These are phyloP conservation scores for Bacterosira constricta DNA, from an alignment of 108 stramenopile species.

Conservation along the genomic window DNA sequence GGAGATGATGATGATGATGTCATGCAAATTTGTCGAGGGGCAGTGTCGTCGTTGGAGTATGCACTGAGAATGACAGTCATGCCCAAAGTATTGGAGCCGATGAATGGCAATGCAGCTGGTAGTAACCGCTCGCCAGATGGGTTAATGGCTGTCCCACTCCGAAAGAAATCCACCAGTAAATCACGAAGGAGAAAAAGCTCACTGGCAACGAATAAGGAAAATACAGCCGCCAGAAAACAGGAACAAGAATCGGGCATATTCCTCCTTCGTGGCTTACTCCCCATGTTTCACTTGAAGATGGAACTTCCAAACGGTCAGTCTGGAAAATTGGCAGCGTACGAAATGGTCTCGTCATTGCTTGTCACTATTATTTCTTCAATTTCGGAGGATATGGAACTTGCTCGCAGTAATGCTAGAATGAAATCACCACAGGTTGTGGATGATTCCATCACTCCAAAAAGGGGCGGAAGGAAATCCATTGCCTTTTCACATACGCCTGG, in stretches of 20 bases:
- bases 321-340: conserved; percentile 70
- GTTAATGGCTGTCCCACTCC: not conserved
- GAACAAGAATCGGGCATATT: conserved; percentile 58
- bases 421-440: not conserved
- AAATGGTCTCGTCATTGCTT: conserved; percentile 46
- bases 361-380: conserved; percentile 41
- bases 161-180: not conserved
- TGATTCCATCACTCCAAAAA: conserved; percentile 37
- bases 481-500: conserved; percentile 26
- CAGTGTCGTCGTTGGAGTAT: conserved; percentile 22
- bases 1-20: not conserved
- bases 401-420: not conserved
- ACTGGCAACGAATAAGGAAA: not conserved
- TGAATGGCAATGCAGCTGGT: not conserved
- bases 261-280: conserved; percentile 64
- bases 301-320: conserved; percentile 71
- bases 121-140: not conserved
- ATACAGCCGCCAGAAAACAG: not conserved
- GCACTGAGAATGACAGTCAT: conserved; percentile 25
- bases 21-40: conserved; percentile 14
- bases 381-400: conserved; percentile 17
- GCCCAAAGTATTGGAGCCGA: no score
- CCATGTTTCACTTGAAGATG: conserved; percentile 56
- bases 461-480: conserved; percentile 38
- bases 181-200: conserved; percentile 1